Percentiles rank a stretch among this genome's conserved stretches.
phyloP scores from a whole-genome alignment of 2,329 filamentous ascomycete genomes.

The Colletotrichum zoysiae region DNA sequence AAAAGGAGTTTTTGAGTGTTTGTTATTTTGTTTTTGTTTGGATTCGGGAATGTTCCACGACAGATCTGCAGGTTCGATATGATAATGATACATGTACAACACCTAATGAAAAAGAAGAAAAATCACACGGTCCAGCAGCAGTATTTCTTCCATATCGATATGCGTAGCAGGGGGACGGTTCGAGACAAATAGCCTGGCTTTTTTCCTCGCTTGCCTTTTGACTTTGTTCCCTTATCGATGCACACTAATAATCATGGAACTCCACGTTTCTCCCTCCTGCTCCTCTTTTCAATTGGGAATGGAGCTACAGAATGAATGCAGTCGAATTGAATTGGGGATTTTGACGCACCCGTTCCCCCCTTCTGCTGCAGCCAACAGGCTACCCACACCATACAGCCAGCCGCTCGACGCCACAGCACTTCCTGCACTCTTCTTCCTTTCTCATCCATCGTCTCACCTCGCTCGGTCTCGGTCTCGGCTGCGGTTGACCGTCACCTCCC shows the following conservation, averaged over 20 bases:
- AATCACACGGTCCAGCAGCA: background rate
- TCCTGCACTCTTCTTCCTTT: background rate
- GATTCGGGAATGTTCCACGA: background rate
- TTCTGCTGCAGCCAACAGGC: slow-evolving; percentile 18
- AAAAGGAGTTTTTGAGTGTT: background rate
- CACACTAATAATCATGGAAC: slow-evolving; percentile 16
- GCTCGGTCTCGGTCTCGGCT: slow-evolving; percentile 6
- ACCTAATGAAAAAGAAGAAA: slow-evolving; percentile 15
- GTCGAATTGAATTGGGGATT: background rate
- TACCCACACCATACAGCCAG: background rate
- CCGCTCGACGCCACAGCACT: slow-evolving; percentile 20
- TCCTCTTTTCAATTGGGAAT: background rate
- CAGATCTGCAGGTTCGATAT: slow-evolving; percentile 3
- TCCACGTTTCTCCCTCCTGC: slow-evolving; percentile 16
- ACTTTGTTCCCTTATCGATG: background rate
- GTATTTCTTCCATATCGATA: background rate
- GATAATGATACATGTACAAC: slow-evolving; percentile 16
- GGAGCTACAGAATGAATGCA: background rate
- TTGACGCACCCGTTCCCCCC: background rate
- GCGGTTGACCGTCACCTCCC: slow-evolving; percentile 4
- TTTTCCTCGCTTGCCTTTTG: background rate
- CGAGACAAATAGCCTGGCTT: background rate
- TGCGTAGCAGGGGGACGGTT: background rate
- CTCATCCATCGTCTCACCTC: slow-evolving; percentile 9
- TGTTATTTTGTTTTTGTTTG: background rate